These are phyloP conservation scores for Arthrobotrys musiformis DNA, from an alignment of 2,329 filamentous ascomycete genomes.

Conservation along the genomic window DNA sequence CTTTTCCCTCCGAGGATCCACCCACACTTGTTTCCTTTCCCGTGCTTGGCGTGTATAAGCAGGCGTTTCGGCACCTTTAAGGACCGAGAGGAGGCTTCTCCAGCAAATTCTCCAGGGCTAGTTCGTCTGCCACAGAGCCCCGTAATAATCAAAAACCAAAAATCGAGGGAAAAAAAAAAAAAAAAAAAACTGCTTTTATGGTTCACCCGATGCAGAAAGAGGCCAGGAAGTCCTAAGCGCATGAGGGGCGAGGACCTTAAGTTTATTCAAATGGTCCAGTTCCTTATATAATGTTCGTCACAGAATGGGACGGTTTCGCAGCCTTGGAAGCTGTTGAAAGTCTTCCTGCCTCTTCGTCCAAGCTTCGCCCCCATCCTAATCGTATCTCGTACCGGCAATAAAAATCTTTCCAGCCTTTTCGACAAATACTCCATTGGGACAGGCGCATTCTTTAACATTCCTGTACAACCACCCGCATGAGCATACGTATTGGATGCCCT, in stretches of 20 bases:
- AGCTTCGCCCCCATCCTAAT: conserved; percentile 8
- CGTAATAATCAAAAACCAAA: conserved; percentile 36
- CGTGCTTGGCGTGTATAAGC: conserved; percentile 31
- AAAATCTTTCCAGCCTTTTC: conserved; percentile 24
- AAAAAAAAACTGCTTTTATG: not conserved
- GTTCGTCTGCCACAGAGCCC: conserved; percentile 41
- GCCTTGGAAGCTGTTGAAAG: conserved; percentile 9
- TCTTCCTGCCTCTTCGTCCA: conserved; percentile 9
- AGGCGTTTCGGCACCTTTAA: conserved; percentile 53
- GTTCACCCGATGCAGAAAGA: conserved; percentile 26
- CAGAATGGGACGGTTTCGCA: conserved; percentile 17
- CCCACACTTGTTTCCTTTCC: conserved; percentile 29
- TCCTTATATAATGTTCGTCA: conserved; percentile 28
- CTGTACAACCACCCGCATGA: conserved; percentile 48
- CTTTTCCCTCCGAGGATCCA: conserved; percentile 17
- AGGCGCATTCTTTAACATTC: conserved; percentile 17
- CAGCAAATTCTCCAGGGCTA: conserved; percentile 18
- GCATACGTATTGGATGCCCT: conserved; percentile 50
- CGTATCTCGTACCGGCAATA: not conserved
- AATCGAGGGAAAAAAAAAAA: not conserved
- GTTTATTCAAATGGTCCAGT: not conserved
- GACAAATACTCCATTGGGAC: conserved; percentile 22
- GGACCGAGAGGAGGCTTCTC: conserved; percentile 43
- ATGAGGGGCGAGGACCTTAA: not conserved
- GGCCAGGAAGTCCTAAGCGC: conserved; percentile 1